Base-by-base conservation (phyloP, 441 rosid species). In the Arabidopsis lyrata region DNA sequence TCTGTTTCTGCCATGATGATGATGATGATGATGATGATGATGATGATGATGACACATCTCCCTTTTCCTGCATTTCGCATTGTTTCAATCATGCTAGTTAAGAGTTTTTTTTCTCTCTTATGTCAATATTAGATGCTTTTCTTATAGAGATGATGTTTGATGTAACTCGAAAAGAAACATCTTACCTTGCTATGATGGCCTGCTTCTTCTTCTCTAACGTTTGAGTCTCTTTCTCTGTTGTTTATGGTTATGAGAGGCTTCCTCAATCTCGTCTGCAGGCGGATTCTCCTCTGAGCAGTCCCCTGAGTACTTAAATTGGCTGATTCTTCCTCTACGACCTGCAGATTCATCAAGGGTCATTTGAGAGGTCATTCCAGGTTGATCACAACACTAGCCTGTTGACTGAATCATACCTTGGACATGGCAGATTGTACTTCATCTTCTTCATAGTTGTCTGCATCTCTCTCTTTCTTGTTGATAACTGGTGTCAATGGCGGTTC, bases 251-350 rank as follows among this genome's bases (percentile, higher is more conserved):
- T 7, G 5, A 32, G 63, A 29, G 36, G 20, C 24, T 77, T 65
- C 29, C 29, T 18, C 13, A 0, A 6, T 24, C 65, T 58, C 16
- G 55, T 16, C 74, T 74, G 86, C 71, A 88, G 68, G 10, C 77
- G 88, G 74, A 91, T 63, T 81, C 92, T 87, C 71, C 90, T 82
- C 14, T 76, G 77, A 63, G 90, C 91, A 68, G 83, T 85, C 41
- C 92, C 92, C 67, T 86, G 94, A 57, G 14, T 1, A 22, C 6
- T 63, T 27, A 72, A 39, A 55, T 57, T 66, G 53, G 53, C 79
- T 9, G 83, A 58, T 53, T 53, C 38, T 29, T 29, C 76, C 70
- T 65, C 68, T 12, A 70, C 8, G 18, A 32, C 59, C 80, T 77
- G 76, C 63, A 65, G n/a, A 57, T 54, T 68, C 70, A 76, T 10